Base-by-base conservation (phyloP, 2,329 filamentous ascomycete genomes). In the Penicillium sclerotiorum region DNA sequence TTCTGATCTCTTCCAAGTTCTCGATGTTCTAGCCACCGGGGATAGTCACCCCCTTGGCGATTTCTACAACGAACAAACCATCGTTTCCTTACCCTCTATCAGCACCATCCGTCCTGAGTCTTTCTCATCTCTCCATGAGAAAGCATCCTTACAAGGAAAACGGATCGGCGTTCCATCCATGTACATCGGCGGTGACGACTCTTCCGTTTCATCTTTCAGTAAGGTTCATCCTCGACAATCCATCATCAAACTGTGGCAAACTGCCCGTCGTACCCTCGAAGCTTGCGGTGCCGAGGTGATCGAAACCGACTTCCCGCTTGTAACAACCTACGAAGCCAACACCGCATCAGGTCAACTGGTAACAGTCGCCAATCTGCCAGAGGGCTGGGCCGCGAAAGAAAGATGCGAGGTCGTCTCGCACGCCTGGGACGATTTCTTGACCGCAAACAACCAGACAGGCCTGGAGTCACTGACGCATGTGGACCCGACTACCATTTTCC, bases 51-150 rank as follows among this genome's bases (percentile, higher is more conserved):
- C 66, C 0, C 45, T 54, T 4, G 75, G 78, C 1, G 80, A 84
- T 52, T 84, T 84, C 56, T 84, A 80, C 75, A 69, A 79, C 4
- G 70, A 77, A 13, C 81, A 85, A 48, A 64, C 62, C 0, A 73
- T 73, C 42, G 65, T 83, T 0, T 33, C 66, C 1, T 58, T 83
- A 1, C 72, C 74, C 1, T 54, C 53, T 1, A 53, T 66, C 0
- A 61, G 63, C 9, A 56, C 66, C 5, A 55, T 67, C 2, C 65
- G 67, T 1, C 69, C 73, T 2, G 30, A 61, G 1, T 69, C 70
- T 17, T 70, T 68, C n/a, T 61, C 62, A 2, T 45, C 49, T 1
- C 53, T 80, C 7, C 43, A 54, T 8, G 55, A 61, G 12, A 15
- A 9, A 3, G 49, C 49, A 4, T 67, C 74, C 0, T 57, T 82